phyloP scores from a whole-genome alignment of 176 grass and related monocot genomes.

The Rhynchospora pubera region DNA sequence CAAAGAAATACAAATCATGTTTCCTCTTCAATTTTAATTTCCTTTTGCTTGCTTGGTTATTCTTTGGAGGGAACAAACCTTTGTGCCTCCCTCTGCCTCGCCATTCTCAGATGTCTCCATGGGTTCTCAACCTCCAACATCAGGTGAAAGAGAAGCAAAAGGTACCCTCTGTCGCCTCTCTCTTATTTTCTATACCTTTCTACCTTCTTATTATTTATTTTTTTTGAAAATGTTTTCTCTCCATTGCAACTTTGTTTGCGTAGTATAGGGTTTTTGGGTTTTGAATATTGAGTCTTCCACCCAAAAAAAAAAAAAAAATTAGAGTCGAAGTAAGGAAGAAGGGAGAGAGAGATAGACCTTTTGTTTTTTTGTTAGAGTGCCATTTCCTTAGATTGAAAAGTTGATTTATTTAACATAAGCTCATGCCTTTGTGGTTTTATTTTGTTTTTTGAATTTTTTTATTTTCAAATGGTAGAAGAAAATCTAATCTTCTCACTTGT shows the following conservation, averaged over 20 bases:
- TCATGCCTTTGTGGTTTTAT: neutral
- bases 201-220: neutral
- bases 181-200: neutral
- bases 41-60: neutral
- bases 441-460: neutral
- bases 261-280: constrained; percentile 12
- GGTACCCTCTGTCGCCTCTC: neutral
- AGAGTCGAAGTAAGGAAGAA: neutral
- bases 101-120: constrained; percentile 1
- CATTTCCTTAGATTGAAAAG: neutral
- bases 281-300: neutral
- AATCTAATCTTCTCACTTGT: neutral
- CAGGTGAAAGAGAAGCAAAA: constrained; percentile 15
- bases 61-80: neutral
- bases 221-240: neutral
- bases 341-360: neutral
- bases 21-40: neutral
- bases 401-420: neutral
- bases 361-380: neutral
- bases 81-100: neutral
- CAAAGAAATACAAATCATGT: neutral
- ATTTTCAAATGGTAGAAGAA: neutral
- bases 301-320: too few species aligned
- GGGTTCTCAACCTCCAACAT: constrained; percentile 14
- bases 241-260: neutral